Percentiles rank a stretch among this genome's conserved stretches.
phyloP scores from a whole-genome alignment of 2,329 filamentous ascomycete species.

The Albifimbria verrucaria region DNA sequence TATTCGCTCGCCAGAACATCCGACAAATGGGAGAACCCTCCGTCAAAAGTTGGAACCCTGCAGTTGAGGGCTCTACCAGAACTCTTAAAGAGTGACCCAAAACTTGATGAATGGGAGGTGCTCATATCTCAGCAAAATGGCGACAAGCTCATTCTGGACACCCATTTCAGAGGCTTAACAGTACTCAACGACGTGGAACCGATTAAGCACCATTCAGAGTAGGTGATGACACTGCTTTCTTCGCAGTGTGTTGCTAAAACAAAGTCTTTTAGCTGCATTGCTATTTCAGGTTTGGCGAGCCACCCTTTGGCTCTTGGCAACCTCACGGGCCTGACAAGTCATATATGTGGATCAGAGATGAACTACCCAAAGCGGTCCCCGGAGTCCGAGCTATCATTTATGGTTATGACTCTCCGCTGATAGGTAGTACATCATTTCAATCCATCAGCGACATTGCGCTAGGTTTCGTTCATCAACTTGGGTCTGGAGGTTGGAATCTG shows the following conservation, averaged over 20 bases:
- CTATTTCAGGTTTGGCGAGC: conserved; percentile 7
- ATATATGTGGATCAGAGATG: conserved; percentile 10
- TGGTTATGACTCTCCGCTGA: conserved; percentile 5
- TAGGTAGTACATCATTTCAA: not conserved
- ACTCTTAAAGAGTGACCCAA: no score
- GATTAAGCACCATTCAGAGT: no score
- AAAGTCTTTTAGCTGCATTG: conserved; percentile 3
- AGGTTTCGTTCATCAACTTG: not conserved
- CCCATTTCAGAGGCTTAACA: no score
- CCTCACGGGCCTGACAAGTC: conserved; percentile 5
- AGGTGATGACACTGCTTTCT: not conserved
- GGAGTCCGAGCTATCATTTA: conserved; percentile 5
- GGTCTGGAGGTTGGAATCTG: not conserved
- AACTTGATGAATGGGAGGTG: no score
- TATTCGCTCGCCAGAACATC: no score
- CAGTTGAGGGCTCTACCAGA: no score
- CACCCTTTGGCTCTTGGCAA: conserved; percentile 11
- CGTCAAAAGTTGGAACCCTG: no score
- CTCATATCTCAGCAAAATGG: no score
- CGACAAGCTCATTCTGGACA: no score
- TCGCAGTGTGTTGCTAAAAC: not conserved
- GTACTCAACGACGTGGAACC: no score
- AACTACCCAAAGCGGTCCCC: not conserved
- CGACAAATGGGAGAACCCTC: no score
- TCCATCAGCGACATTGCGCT: not conserved